Conservation (phyloP, 805 yeast species). For the Debaryomyces castellii region DNA sequence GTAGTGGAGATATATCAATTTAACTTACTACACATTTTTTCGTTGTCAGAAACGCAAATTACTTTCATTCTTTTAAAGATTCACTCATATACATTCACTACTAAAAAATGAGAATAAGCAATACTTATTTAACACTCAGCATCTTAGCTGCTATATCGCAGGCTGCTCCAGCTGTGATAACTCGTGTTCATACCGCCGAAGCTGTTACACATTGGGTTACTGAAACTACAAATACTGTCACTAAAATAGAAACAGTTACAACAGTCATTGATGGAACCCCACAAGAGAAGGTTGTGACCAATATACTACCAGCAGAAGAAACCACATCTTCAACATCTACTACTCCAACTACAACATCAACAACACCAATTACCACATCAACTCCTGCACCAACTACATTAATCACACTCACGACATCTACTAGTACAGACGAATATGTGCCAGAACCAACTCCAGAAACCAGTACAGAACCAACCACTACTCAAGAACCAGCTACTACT, state of each 20-base stretch:
- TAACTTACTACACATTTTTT: too few species aligned
- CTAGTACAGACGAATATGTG: not conserved
- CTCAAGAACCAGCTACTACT: too few species aligned
- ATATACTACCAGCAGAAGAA: constrained; percentile 4
- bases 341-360: constrained; percentile 7
- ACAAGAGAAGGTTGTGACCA: constrained; percentile 10
- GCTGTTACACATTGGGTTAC: constrained; percentile 25
- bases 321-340: constrained; percentile 9
- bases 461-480: too few species aligned
- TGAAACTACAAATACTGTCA: constrained; percentile 15
- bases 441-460: too few species aligned
- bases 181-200: constrained; percentile 26
- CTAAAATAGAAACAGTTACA: constrained; percentile 11
- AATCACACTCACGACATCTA: not conserved
- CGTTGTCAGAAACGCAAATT: not conserved
- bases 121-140: not conserved
- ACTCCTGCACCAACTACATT: constrained; percentile 5
- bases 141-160: constrained; percentile 5
- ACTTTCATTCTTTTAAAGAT: not conserved
- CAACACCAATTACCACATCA: constrained; percentile 7
- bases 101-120: constrained; percentile 3
- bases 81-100: not conserved
- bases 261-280: constrained; percentile 19
- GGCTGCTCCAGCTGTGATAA: constrained; percentile 25
- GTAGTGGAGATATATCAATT: too few species aligned